Percentiles rank a stretch among this genome's conserved stretches.
phyloP scores from a whole-genome alignment of 1,284 basidiomycete species.

The Trichosporon coremiiforme region DNA sequence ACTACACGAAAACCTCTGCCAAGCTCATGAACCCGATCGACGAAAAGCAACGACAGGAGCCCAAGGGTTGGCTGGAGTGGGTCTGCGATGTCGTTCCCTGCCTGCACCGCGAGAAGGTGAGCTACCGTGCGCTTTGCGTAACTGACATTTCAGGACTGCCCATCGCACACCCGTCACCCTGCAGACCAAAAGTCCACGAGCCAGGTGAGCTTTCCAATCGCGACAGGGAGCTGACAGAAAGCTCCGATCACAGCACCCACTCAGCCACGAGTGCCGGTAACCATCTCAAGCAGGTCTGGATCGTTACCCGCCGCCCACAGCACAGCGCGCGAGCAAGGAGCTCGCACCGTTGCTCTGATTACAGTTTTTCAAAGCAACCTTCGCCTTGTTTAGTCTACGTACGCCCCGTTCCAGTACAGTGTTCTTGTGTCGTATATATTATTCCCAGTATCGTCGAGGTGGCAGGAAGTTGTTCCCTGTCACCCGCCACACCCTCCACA shows the following conservation, averaged over 20 bases:
- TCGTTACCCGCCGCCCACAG: no score
- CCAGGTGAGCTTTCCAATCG: not conserved
- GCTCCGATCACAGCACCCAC: not conserved
- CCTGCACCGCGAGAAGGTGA: conserved; percentile 7
- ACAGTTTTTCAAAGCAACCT: not conserved
- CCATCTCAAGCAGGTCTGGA: not conserved
- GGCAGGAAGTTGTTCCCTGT: not conserved
- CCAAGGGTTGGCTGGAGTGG: conserved; percentile 3
- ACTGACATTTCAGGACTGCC: not conserved
- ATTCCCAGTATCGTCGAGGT: not conserved
- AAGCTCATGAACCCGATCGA: conserved; percentile 2
- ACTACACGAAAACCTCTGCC: conserved; percentile 4
- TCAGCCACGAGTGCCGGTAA: conserved; percentile 14
- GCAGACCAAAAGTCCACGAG: not conserved
- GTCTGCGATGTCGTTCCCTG: conserved; percentile 2
- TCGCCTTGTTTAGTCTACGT: not conserved
- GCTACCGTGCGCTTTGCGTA: not conserved
- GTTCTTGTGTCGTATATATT: not conserved
- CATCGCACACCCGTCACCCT: not conserved
- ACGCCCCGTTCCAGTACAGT: not conserved
- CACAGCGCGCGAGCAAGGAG: not conserved
- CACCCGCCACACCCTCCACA: not conserved
- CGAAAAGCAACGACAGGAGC: not conserved
- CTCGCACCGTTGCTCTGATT: not conserved
- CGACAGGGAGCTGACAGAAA: not conserved